Evolutionary conservation across 345 rosid genomes (phyloP).

Genomic region (Rhodamnia rubescens): DNA sequence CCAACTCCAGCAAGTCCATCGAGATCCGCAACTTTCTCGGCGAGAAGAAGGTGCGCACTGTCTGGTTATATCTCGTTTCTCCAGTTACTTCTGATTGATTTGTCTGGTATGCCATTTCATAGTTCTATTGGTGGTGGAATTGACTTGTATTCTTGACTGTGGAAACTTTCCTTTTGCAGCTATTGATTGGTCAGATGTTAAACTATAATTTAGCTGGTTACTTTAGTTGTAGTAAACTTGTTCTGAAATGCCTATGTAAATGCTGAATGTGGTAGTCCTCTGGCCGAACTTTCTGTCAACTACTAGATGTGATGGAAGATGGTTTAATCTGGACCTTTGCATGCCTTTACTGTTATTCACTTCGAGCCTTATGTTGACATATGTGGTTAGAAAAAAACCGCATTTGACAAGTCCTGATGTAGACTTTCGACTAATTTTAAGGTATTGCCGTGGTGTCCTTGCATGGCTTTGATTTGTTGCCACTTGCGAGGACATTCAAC

Average conservation of each 20-base stretch:
- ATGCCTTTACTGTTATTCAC: not conserved
- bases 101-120: not conserved
- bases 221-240: not conserved
- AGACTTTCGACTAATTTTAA: not conserved
- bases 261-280: not conserved
- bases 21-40: slow-evolving; percentile 27
- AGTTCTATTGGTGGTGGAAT: not conserved
- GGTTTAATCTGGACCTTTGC: not conserved
- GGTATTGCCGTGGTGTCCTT: not conserved
- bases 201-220: not conserved
- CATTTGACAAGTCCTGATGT: not conserved
- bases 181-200: not conserved
- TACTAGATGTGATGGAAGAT: not conserved
- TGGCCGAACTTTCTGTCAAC: not conserved
- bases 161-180: not conserved
- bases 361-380: not conserved
- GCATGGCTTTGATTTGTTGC: not conserved
- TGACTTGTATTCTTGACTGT: no score
- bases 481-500: not conserved
- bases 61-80: not conserved
- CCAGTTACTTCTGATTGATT: not conserved
- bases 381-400: not conserved
- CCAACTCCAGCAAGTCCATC: slow-evolving; percentile 6
- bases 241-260: not conserved
- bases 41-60: slow-evolving; percentile 11